These are phyloP conservation scores for Bidens hawaiensis DNA, from an alignment of 140 eudicot species.

Conservation along the genomic window DNA sequence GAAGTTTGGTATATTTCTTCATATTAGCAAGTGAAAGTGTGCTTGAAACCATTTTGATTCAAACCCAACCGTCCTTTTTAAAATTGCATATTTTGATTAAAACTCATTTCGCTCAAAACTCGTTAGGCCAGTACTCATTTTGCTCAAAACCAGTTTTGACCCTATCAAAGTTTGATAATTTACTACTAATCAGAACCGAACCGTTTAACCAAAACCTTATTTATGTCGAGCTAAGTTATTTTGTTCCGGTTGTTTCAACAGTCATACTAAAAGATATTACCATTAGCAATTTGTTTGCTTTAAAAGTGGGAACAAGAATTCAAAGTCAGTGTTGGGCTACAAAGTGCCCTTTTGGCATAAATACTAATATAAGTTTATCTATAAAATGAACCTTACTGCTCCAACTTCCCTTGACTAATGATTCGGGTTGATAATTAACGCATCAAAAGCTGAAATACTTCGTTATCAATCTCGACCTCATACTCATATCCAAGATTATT, in stretches of 20 bases:
- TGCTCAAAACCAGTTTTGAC: too few species aligned
- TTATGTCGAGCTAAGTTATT: too few species aligned
- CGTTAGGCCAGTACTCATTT: too few species aligned
- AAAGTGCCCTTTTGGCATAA: background rate
- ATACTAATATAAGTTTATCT: background rate
- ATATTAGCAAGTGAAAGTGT: too few species aligned
- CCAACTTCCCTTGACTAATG: background rate
- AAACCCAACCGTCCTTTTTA: too few species aligned
- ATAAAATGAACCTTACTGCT: background rate
- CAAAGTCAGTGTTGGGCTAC: background rate
- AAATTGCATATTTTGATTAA: background rate
- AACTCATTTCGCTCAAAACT: too few species aligned
- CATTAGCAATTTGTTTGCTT: background rate
- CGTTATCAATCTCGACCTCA: constrained; percentile 42
- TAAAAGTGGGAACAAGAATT: background rate
- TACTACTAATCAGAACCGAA: background rate
- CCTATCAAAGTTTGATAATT: too few species aligned
- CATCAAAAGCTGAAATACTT: constrained; percentile 52
- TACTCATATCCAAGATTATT: constrained; percentile 78
- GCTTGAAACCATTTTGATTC: too few species aligned
- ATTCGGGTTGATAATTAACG: constrained; percentile 4
- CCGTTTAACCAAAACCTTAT: background rate
- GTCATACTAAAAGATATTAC: background rate
- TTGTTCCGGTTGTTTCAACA: background rate
- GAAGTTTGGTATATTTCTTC: background rate